Base-by-base conservation (phyloP, 495 filamentous ascomycete genomes). In the Penicillium herquei region DNA sequence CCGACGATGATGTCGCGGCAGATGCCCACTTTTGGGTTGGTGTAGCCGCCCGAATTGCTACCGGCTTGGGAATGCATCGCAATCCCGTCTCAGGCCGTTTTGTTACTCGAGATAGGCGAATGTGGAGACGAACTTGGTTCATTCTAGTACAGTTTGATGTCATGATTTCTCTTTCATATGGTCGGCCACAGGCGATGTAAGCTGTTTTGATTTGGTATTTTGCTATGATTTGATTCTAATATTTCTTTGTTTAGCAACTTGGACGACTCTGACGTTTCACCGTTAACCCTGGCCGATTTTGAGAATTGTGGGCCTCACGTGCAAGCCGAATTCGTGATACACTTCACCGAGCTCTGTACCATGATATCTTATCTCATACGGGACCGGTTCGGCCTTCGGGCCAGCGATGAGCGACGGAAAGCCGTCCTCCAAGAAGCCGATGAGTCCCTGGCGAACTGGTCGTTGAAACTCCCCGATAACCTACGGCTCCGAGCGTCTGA, bases 11-110 rank as follows among this genome's bases (percentile, higher is more conserved):
- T 65, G 76, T 80, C 12, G 62, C 74, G 13, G 76, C 75, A 31
- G 77, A 80, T 51, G 75, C 75, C 49, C 75, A 77, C 49, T 78
- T 75, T 54, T 80, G 76, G 77, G 71, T 78, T 11, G 77, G 77
- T 13, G 68, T 77, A 9, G 77, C 77, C 48, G 69, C 72, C 32
- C 66, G 77, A 18, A 79, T 79, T 47, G 76, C 77, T 39, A 78
- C 73, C 3, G 77, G 77, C 7, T 62, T 79, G 37, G 77, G 77
- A 18, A 77, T 79, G 75, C 77, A 80, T 59, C 74, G 77, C 16
- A 75, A 79, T 54, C 70, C 73, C 8, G 71, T 76, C 9, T 71
- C 70, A 1, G 75, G 72, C 49, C 67, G 68, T 7, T 78, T 80
- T 47, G 70, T 70, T 11, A 66, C 74, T 17, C 65, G 65, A 16